Conservation (phyloP, 2,329 filamentous ascomycete species). For the Claviceps pusilla region DNA sequence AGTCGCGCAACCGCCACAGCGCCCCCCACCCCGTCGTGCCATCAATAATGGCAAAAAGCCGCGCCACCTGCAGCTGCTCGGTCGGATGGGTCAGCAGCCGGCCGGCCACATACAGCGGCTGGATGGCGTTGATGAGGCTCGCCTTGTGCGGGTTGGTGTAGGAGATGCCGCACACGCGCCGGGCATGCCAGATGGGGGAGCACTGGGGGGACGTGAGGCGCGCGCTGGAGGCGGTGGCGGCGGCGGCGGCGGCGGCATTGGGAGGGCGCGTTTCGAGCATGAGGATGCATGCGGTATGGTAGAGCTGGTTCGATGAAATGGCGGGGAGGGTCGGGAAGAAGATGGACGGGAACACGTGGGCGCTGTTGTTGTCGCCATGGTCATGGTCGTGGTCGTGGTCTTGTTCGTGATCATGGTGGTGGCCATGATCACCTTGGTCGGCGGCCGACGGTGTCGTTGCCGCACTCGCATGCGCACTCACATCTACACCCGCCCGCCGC, state of each 20-base stretch:
- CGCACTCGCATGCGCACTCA: too few relatives aligned
- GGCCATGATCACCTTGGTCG: too few relatives aligned
- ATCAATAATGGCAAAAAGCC: constrained; percentile 29
- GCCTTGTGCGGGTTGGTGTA: constrained; percentile 22
- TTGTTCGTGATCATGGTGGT: too few relatives aligned
- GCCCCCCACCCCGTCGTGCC: constrained; percentile 33
- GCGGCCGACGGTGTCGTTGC: too few relatives aligned
- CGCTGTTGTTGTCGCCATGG: too few relatives aligned
- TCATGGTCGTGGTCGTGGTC: too few relatives aligned
- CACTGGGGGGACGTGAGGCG: constrained; percentile 13
- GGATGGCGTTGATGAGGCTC: constrained; percentile 36
- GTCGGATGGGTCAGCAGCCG: constrained; percentile 29
- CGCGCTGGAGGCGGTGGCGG: constrained; percentile 5
- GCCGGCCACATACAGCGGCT: constrained; percentile 36
- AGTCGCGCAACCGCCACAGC: constrained; percentile 32
- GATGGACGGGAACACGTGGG: constrained; percentile 26
- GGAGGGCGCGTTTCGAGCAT: constrained; percentile 22
- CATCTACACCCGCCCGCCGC: too few relatives aligned
- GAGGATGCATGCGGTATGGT: constrained; percentile 32
- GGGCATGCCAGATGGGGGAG: constrained; percentile 2
- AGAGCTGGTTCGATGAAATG: constrained; percentile 37
- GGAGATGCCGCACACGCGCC: constrained; percentile 34
- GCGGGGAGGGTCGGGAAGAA: constrained; percentile 33
- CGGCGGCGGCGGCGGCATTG: constrained; percentile 1
- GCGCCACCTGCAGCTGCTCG: constrained; percentile 19